Evolutionary conservation across 129 eudicot genomes (phyloP).

Genomic region (Erigeron canadensis): DNA sequence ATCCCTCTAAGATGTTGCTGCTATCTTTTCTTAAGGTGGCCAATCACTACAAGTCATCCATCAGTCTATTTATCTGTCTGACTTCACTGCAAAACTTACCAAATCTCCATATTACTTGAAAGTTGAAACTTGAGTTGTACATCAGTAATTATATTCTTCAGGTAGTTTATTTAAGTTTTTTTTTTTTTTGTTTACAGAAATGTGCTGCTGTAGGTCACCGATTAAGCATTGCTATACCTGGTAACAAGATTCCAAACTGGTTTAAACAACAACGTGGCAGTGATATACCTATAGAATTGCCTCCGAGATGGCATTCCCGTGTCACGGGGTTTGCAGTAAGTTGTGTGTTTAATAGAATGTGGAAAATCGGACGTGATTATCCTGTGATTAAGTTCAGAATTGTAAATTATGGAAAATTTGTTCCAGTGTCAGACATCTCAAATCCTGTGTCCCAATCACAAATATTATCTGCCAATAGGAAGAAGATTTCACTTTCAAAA

Average conservation of each 20-base stretch:
- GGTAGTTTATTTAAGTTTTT: not conserved
- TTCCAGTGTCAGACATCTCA: too few relatives aligned
- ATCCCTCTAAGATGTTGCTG: not conserved
- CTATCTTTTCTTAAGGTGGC: not conserved
- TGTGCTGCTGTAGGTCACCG: not conserved
- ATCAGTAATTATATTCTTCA: not conserved
- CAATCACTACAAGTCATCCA: not conserved
- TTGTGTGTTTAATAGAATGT: not conserved
- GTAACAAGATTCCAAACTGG: conserved; percentile 12
- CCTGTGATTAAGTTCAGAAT: not conserved
- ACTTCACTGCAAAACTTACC: not conserved
- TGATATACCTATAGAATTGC: not conserved
- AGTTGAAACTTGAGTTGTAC: not conserved
- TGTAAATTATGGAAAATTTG: not conserved
- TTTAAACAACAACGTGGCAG: conserved; percentile 1
- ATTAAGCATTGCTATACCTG: conserved; percentile 2
- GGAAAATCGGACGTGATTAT: too few relatives aligned
- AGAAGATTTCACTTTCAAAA: too few relatives aligned
- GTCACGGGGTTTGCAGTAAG: conserved; percentile 4
- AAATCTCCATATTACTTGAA: not conserved
- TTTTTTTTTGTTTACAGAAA: conserved; percentile 3
- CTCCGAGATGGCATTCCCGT: not conserved
- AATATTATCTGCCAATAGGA: too few relatives aligned
- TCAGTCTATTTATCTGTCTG: not conserved
- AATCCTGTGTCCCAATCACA: too few relatives aligned